A percentile compares a stretch with the other conserved stretches of the same genome.
Conservation (phyloP, 306 rosid species). For the Fragaria nilgerrensis region DNA sequence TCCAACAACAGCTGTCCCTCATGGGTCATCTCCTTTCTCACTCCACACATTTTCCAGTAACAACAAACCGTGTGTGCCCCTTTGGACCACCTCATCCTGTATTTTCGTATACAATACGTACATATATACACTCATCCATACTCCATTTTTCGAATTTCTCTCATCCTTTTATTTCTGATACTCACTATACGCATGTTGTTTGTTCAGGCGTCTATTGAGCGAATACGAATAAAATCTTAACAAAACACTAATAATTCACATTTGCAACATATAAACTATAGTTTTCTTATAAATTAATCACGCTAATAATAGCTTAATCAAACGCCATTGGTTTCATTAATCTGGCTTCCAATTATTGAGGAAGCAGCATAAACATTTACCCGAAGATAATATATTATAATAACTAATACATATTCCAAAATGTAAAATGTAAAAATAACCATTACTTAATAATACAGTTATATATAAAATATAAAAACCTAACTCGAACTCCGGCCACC, state of each 20-base stretch:
- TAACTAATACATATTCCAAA: conserved; percentile 1
- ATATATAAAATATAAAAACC: conserved; percentile 22
- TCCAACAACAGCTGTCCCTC: conserved; percentile 48
- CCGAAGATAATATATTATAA: conserved; percentile 22
- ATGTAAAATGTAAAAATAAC: conserved; percentile 19
- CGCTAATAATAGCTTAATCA: conserved; percentile 1
- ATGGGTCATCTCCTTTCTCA: conserved; percentile 28
- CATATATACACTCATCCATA: neutral
- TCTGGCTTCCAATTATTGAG: conserved; percentile 34
- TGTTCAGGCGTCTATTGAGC: neutral
- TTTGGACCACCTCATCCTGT: conserved; percentile 94
- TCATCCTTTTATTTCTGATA: neutral
- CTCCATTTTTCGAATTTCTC: neutral
- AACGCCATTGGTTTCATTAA: conserved; percentile 13
- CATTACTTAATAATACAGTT: conserved; percentile 33
- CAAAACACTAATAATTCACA: neutral
- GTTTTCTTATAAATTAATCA: neutral
- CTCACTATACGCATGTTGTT: neutral
- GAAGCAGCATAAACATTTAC: conserved; percentile 28
- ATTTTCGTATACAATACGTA: neutral
- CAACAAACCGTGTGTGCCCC: conserved; percentile 30
- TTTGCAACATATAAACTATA: neutral
- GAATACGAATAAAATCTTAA: neutral
- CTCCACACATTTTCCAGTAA: conserved; percentile 45
- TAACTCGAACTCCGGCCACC: conserved; percentile 19